A percentile compares a stretch with the other conserved stretches of the same genome.
Evolutionary conservation across 179 eudicot genomes (phyloP).

Genomic region (Amaranthus tricolor): DNA sequence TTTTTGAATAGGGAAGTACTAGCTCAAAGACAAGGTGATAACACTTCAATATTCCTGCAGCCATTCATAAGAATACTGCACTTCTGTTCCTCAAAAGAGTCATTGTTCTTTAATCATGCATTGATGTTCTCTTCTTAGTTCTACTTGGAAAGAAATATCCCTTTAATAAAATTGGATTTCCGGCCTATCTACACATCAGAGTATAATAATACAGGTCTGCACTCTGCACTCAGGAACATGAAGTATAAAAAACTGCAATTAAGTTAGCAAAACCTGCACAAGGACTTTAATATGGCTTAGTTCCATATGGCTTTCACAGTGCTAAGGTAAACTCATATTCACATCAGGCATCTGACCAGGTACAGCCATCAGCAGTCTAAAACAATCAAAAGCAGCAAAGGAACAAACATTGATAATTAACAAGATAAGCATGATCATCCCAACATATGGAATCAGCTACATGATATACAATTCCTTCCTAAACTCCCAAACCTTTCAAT

Average conservation of each 20-base stretch:
- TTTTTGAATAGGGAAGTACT: neutral
- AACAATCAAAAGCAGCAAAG: neutral
- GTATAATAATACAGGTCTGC: constrained; percentile 7
- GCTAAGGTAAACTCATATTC: neutral
- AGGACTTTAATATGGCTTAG: neutral
- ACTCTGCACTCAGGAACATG: neutral
- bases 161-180: neutral
- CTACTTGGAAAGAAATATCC: neutral
- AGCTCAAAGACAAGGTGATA: no score
- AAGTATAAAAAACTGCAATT: neutral
- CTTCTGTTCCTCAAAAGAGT: neutral
- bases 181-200: neutral
- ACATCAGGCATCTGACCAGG: neutral
- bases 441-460: no score
- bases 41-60: neutral
- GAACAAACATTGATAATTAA: no score
- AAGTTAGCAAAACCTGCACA: neutral
- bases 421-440: no score
- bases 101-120: neutral
- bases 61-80: neutral
- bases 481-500: no score
- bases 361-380: neutral
- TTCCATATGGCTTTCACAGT: neutral
- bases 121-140: neutral
- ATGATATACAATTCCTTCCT: no score